phyloP scores from a whole-genome alignment of 495 filamentous ascomycete species.

The Aspergillus wentii region DNA sequence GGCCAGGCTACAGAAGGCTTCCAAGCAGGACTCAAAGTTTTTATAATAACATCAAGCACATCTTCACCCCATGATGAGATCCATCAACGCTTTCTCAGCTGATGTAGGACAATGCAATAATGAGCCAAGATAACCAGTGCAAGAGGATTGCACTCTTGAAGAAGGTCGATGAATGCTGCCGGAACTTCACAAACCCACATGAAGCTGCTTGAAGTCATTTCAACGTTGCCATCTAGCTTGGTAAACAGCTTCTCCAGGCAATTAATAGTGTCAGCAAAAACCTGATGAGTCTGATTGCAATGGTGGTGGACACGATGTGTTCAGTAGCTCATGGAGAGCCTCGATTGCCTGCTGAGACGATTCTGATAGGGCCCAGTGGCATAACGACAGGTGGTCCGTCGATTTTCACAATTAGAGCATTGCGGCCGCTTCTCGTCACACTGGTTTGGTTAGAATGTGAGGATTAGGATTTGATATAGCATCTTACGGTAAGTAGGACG shows the following conservation, averaged over 20 bases:
- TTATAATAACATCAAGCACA: background rate
- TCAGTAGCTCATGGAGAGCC: constrained; percentile 1
- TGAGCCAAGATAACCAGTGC: constrained; percentile 7
- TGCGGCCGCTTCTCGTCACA: too few relatives aligned
- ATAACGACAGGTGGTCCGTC: too few relatives aligned
- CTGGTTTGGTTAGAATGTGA: too few relatives aligned
- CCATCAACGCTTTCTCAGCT: constrained; percentile 5
- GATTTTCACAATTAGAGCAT: too few relatives aligned
- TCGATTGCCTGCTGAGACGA: background rate
- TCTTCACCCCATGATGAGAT: background rate
- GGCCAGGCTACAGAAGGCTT: too few relatives aligned
- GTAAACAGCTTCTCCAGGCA: background rate
- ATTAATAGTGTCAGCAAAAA: background rate
- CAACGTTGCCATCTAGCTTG: background rate
- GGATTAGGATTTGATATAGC: too few relatives aligned
- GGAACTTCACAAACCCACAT: constrained; percentile 4
- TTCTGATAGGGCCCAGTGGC: constrained; percentile 1
- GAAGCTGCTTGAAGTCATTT: background rate
- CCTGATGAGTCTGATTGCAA: background rate
- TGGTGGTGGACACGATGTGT: background rate
- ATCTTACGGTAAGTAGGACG: too few relatives aligned
- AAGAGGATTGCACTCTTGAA: constrained; percentile 2
- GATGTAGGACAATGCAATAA: constrained; percentile 8
- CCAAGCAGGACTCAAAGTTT: too few relatives aligned
- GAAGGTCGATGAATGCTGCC: constrained; percentile 7